Percentiles rank a stretch among this genome's conserved stretches.
Conservation (phyloP, 192 early-diverging fungal species). For the Backusella sp. region DNA sequence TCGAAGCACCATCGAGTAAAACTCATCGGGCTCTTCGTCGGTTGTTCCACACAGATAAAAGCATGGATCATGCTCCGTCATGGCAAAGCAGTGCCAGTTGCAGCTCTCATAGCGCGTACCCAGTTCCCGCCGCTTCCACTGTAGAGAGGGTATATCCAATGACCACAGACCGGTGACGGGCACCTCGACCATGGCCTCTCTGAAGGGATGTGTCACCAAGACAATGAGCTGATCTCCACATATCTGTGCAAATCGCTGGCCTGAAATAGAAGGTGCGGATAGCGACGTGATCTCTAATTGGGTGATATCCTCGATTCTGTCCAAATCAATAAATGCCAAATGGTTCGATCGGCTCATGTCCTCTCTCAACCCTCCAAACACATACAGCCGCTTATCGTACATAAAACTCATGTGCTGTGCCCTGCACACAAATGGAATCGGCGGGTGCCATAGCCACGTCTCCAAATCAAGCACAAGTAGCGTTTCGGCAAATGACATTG, state of each 20-base stretch:
- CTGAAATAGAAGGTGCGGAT: slow-evolving; percentile 50
- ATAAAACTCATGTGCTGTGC: slow-evolving; percentile 57
- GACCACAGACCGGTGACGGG: slow-evolving; percentile 54
- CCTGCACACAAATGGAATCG: slow-evolving; percentile 52
- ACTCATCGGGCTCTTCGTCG: slow-evolving; percentile 54
- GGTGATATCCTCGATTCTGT: slow-evolving; percentile 37
- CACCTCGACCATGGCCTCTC: background rate
- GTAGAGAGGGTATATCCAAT: slow-evolving; percentile 53
- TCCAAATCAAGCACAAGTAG: slow-evolving; percentile 51
- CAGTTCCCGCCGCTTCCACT: slow-evolving; percentile 49
- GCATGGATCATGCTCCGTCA: slow-evolving; percentile 46
- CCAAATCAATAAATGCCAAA: slow-evolving; percentile 57
- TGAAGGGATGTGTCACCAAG: slow-evolving; percentile 25
- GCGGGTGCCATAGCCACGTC: slow-evolving; percentile 55
- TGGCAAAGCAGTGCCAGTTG: slow-evolving; percentile 65
- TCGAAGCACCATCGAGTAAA: slow-evolving; percentile 49
- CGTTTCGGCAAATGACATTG: slow-evolving; percentile 30
- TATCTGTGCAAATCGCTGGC: slow-evolving; percentile 62
- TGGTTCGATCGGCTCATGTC: slow-evolving; percentile 55
- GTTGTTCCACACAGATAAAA: slow-evolving; percentile 59
- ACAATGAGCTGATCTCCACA: slow-evolving; percentile 60
- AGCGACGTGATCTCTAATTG: slow-evolving; percentile 47
- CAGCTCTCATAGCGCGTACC: slow-evolving; percentile 28
- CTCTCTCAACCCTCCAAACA: slow-evolving; percentile 59
- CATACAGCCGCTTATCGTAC: slow-evolving; percentile 52